Conservation (phyloP, 2,329 filamentous ascomycete species). For the Ophiognomonia clavigignenti-juglandacearum region DNA sequence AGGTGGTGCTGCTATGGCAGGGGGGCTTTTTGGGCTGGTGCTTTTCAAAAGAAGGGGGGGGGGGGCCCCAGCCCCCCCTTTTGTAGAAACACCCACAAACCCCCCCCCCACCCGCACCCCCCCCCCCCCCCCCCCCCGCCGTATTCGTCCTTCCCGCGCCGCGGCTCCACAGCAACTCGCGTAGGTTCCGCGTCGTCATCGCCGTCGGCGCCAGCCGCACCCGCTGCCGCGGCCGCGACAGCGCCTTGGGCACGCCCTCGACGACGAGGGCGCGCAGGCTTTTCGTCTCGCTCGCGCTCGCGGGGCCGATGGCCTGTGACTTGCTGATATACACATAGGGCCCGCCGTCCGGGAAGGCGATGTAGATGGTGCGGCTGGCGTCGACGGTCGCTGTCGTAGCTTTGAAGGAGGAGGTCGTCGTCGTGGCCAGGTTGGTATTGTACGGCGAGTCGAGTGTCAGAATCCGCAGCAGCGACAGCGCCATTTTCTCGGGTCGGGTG, state of each 20-base stretch:
- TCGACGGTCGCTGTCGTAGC: conserved; percentile 48
- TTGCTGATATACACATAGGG: conserved; percentile 67
- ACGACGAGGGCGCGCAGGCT: conserved; percentile 67
- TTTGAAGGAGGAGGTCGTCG: conserved; percentile 45
- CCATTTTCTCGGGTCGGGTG: conserved; percentile 63
- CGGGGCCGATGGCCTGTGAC: conserved; percentile 37
- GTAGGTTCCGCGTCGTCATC: conserved; percentile 66
- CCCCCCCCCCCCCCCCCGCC: conserved; percentile 71
- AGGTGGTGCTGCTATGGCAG: too few relatives aligned
- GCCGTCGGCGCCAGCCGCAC: conserved; percentile 65
- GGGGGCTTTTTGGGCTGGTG: too few relatives aligned
- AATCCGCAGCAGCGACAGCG: conserved; percentile 70
- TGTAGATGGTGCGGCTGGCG: conserved; percentile 66
- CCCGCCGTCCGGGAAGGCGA: conserved; percentile 77
- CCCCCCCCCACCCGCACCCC: conserved; percentile 16
- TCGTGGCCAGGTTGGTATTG: conserved; percentile 51
- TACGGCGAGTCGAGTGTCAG: conserved; percentile 80
- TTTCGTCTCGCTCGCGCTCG: conserved; percentile 47
- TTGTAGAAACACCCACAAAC: conserved; percentile 21
- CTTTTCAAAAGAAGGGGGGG: too few relatives aligned
- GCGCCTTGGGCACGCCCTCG: conserved; percentile 75
- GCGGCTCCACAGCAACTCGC: conserved; percentile 62
- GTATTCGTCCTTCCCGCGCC: conserved; percentile 67
- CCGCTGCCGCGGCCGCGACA: conserved; percentile 69
- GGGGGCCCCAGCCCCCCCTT: conserved; percentile 29